These are phyloP conservation scores for Penicillium brasilianum DNA, from an alignment of 2,329 filamentous ascomycete genomes.

Conservation along the genomic window DNA sequence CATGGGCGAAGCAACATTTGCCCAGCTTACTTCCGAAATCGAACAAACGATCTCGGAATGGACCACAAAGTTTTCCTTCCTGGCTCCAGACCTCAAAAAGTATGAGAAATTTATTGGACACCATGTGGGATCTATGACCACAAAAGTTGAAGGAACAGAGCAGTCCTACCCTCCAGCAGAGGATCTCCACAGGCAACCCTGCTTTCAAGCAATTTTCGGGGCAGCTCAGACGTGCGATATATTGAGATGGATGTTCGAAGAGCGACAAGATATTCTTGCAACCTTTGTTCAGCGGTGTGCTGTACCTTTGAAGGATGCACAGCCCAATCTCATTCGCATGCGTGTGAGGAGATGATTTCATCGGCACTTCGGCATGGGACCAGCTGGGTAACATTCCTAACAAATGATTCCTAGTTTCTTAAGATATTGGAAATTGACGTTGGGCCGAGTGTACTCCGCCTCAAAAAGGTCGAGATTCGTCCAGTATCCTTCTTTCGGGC, in stretches of 20 bases:
- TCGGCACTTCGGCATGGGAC: too few species aligned
- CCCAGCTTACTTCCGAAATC: background rate
- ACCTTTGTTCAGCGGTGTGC: background rate
- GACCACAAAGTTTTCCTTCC: background rate
- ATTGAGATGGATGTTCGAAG: background rate
- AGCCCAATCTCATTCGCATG: background rate
- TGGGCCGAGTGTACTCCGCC: slow-evolving; percentile 13
- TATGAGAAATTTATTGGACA: too few species aligned
- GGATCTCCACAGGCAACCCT: background rate
- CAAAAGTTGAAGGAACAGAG: too few species aligned
- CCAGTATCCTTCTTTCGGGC: slow-evolving; percentile 12
- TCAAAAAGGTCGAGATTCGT: slow-evolving; percentile 15
- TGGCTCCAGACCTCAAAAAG: background rate
- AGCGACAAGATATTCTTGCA: slow-evolving; percentile 1
- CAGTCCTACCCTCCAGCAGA: background rate
- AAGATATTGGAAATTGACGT: slow-evolving; percentile 10
- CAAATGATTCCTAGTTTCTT: slow-evolving; percentile 10
- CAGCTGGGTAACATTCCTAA: slow-evolving; percentile 8
- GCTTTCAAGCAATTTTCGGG: background rate
- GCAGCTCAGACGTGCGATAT: background rate
- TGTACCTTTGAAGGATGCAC: background rate
- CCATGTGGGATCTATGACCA: too few species aligned
- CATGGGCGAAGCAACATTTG: background rate
- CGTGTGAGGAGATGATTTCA: background rate
- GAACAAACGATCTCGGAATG: background rate